These are phyloP conservation scores for Skeletonema grethae DNA, from an alignment of 108 stramenopile species.

Conservation along the genomic window DNA sequence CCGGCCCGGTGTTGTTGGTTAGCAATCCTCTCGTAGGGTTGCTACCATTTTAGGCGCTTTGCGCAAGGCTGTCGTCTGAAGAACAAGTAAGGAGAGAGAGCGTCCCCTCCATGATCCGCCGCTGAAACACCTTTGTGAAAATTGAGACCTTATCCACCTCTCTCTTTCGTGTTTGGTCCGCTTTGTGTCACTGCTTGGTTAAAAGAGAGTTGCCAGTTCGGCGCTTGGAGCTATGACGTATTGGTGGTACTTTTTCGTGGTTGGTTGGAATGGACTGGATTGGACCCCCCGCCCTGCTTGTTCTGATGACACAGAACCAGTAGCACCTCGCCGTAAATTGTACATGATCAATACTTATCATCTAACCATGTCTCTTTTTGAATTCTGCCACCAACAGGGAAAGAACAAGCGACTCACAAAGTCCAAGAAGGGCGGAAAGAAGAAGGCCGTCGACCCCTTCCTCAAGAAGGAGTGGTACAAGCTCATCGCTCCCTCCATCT, in stretches of 20 bases:
- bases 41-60: constrained; percentile 17
- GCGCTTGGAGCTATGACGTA: neutral
- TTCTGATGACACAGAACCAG: constrained; percentile 1
- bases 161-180: neutral
- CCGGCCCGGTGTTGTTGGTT: constrained; percentile 47
- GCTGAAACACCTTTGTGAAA: neutral
- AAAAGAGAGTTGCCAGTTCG: neutral
- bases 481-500: constrained; percentile 97
- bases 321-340: neutral
- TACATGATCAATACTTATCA: neutral
- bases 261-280: neutral
- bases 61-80: constrained; percentile 42
- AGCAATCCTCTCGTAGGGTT: constrained; percentile 5
- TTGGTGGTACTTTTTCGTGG: neutral
- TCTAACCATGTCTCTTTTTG: neutral
- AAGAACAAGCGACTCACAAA: constrained; percentile 98
- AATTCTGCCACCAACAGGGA: constrained; percentile 66
- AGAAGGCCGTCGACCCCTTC: constrained; percentile 98
- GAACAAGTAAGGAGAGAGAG: neutral
- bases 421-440: constrained; percentile 92
- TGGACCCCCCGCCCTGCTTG: constrained; percentile 5
- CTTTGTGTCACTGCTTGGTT: neutral
- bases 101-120: neutral
- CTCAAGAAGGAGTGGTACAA: constrained; percentile 99
- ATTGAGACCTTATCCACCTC: neutral